Base-by-base conservation (phyloP, 116 monocot genomes). In the Iris pallida region DNA sequence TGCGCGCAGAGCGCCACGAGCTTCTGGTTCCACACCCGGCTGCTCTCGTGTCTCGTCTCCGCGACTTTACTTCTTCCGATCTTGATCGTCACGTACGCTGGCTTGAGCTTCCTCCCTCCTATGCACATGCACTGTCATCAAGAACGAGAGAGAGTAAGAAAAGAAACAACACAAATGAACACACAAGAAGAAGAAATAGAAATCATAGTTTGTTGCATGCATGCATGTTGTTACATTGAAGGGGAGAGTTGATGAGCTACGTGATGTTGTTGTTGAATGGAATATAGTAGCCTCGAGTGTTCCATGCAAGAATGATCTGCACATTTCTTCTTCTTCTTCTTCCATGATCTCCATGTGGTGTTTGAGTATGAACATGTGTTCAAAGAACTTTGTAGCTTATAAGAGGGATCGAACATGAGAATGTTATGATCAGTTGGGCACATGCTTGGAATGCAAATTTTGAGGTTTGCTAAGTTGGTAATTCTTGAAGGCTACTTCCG, bases 1-100 rank as follows among this genome's bases (percentile, higher is more conserved):
- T 87, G 82, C 12, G 82, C 74, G 53, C 77, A 82, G 17, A 71
- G 71, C 2, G 80, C 65, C 7, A 61, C 51, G 58, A 87, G 80
- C 7, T 42, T 77, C 40, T 82, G 82, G 74, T 82, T 80, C 80
- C 82, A 83, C 0, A 59, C 57, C 11, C 47, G 53, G 8, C 74
- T 63, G 0, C 4, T 2, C 20, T 82, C 73, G 5, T 66, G 77
- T 63, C 43, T 64, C 0, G 80, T 80, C 63, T 80, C 77, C 0
- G 83, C 83, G 19, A 80, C 79, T 49, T 14, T 75, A 5, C 48
- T 55, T 18, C 64, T 44, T 1, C 74, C 83, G 0, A 87, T 62
- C 17, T 77, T 68, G 73, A 85, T 78, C n/a, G 49, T 70, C 44
- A 85, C 81, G 41, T 74, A 81, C 4, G 66, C 51, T 4, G 75